A percentile compares a stretch with the other conserved stretches of the same genome.
phyloP scores from a whole-genome alignment of 2,329 filamentous ascomycete genomes.

The Lachnellula willkommii region DNA sequence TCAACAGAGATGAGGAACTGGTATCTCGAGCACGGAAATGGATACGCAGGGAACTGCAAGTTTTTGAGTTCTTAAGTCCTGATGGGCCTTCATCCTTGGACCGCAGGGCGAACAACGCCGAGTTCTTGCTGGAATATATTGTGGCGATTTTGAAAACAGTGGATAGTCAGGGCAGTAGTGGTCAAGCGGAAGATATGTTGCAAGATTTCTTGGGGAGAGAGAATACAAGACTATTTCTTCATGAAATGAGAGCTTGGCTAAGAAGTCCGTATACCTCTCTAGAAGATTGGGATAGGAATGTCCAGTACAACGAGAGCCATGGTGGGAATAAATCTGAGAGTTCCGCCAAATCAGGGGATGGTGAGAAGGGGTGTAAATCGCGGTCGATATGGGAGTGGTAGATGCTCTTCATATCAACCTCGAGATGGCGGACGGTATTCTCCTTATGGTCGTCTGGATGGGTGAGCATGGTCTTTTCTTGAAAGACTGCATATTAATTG shows the following conservation, averaged over 20 bases:
- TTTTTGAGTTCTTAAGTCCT: conserved; percentile 66
- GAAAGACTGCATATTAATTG: no score
- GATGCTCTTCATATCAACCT: not conserved
- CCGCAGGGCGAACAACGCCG: conserved; percentile 61
- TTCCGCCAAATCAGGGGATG: not conserved
- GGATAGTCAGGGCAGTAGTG: conserved; percentile 72
- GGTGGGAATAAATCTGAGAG: not conserved
- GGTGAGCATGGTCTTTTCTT: not conserved
- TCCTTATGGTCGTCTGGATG: not conserved
- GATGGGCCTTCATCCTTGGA: conserved; percentile 22
- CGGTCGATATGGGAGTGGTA: not conserved
- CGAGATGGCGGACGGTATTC: not conserved
- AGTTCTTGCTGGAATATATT: conserved; percentile 83
- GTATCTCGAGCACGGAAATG: conserved; percentile 73
- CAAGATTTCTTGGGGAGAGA: conserved; percentile 71
- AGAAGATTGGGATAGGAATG: conserved; percentile 65
- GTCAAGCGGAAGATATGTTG: conserved; percentile 74
- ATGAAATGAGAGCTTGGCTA: conserved; percentile 79
- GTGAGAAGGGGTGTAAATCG: not conserved
- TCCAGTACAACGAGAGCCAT: conserved; percentile 25
- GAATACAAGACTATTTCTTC: conserved; percentile 70
- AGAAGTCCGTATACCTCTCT: conserved; percentile 70
- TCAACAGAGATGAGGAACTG: conserved; percentile 60
- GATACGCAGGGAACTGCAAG: conserved; percentile 76
- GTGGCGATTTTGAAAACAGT: conserved; percentile 77